phyloP scores from a whole-genome alignment of 805 yeast species.

The Candida ulmi region DNA sequence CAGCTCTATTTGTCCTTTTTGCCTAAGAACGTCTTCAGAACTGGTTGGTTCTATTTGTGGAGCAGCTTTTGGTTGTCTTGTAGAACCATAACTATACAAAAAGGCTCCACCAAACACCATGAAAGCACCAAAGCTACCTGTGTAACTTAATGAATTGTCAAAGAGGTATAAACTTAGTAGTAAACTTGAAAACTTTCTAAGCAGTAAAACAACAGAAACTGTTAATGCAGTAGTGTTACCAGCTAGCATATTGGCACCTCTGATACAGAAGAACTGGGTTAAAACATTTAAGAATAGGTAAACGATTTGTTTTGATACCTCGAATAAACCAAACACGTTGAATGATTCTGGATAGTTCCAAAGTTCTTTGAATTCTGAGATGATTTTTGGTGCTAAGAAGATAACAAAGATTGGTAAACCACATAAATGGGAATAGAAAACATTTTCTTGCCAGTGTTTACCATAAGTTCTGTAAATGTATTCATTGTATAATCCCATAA shows the following conservation, averaged over 20 bases:
- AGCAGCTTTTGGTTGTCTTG: neutral
- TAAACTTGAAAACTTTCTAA: slow-evolving; percentile 54
- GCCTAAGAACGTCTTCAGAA: neutral
- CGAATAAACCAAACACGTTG: slow-evolving; percentile 1
- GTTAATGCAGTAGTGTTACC: slow-evolving; percentile 51
- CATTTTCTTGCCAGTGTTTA: slow-evolving; percentile 51
- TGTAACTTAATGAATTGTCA: slow-evolving; percentile 31
- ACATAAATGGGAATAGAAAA: slow-evolving; percentile 50
- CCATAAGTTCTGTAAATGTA: slow-evolving; percentile 39
- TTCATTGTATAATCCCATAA: slow-evolving; percentile 50
- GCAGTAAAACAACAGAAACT: slow-evolving; percentile 49
- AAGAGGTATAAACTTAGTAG: slow-evolving; percentile 46
- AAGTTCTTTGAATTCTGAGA: slow-evolving; percentile 19
- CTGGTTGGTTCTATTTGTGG: neutral
- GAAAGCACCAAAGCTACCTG: slow-evolving; percentile 37
- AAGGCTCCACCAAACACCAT: slow-evolving; percentile 48
- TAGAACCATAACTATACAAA: slow-evolving; percentile 30
- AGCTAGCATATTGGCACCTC: slow-evolving; percentile 56
- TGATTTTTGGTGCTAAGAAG: slow-evolving; percentile 22
- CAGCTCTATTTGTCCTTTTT: neutral
- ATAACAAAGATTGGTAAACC: slow-evolving; percentile 45
- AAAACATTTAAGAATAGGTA: slow-evolving; percentile 34
- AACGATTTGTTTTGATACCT: slow-evolving; percentile 15
- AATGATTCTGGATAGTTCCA: slow-evolving; percentile 4
- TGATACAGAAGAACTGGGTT: slow-evolving; percentile 52